Evolutionary conservation across 1,284 basidiomycete genomes (phyloP), one percentile per base, ranked within the genome.

Genomic region (Rhodotorula sp.): DNA sequence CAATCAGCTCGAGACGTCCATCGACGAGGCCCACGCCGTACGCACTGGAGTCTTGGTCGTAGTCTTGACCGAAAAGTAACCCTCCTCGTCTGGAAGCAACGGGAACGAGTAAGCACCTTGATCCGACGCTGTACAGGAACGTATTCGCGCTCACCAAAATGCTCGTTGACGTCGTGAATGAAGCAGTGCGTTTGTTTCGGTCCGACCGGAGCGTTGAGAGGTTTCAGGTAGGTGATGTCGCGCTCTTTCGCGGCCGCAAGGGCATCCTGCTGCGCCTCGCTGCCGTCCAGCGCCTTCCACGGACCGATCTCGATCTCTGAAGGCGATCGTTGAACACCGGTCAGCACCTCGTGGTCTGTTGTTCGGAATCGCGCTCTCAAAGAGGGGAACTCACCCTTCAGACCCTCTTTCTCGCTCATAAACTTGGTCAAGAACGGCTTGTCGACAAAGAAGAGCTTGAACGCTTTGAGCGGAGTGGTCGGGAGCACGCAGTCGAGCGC

Each of bases 171-270:
- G 78, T 98, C 96, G 51, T 86, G 85, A 67, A 98, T 89, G 81
- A 93, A 88, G 83, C 96, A 99, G 34, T 94, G 95, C 12, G 95
- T 94, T 81, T 93, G 91, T 81, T 90, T 97, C 1, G 96, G 96
- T 0, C 96, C 96, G 54, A 71, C 68, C 3, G 72, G 63, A 1
- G 70, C 70, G 72, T 87, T 88, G 60, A 99, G 85, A 0, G 95
- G 95, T 81, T 97, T 98, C 83, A 97, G 93, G 82, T 98, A 99
- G 21, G 91, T 91, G 86, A 95, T 93, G 73, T 91, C 90, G 23
- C 96, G 87, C 31, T 87, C 85, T 4, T 97, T 87, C 59, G 69
- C 60, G 4, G 59, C 62, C 34, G 62, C 48, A 8, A 59, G 48
- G 12, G 57, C 69, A 43, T 69, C 71, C 12, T 39, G 47, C 15